Base-by-base conservation (phyloP, 2,329 filamentous ascomycete genomes). In the Venturia aucupariae region DNA sequence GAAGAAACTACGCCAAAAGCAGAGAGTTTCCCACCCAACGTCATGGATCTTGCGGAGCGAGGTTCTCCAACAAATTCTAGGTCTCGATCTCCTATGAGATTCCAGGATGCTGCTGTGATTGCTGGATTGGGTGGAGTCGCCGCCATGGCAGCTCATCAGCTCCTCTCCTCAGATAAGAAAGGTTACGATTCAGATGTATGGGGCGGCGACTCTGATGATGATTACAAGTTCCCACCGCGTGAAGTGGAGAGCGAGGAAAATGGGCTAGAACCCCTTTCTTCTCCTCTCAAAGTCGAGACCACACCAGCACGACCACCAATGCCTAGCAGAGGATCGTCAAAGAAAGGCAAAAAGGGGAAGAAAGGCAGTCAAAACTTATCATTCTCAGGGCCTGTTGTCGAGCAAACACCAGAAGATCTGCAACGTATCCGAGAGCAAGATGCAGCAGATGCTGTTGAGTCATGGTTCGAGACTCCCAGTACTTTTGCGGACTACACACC, bases 1-100 rank as follows among this genome's bases (percentile, higher is more conserved):
- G 79, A 86, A 68, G 84, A 90, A 70, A 81, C 82, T 0, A 92
- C 89, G 1, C 89, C 89, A 1, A 89, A 85, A 66, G 86, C 86
- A 4, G 80, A 79, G 63, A 60, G 42, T 42, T 63, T 63, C 38
- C 62, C 62, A 1, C 46, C 48, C 13, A 51, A 51, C 32, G 62
- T 63, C 27, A 54, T 63, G 46, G 48, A 63, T 27, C 27, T 51
- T 35, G 11, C n/a, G 10, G 60, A 24, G 13, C 35, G 59, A 42
- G 24, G 39, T 62, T 48, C 38, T n/a, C 32, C 44, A 51, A 55
- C 51, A n/a, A 57, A 19, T 2, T 46, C 24, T 17, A 24, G 62
- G 22, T 17, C n/a, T 24, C 7, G 8, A 19, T 57, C 41, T 30
- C 51, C 46, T 13, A 48, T 51, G 60, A 51, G 24, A 41, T 60